Base-by-base conservation (phyloP, 1,284 basidiomycete genomes). In the Cutaneotrichosporon sp. region DNA sequence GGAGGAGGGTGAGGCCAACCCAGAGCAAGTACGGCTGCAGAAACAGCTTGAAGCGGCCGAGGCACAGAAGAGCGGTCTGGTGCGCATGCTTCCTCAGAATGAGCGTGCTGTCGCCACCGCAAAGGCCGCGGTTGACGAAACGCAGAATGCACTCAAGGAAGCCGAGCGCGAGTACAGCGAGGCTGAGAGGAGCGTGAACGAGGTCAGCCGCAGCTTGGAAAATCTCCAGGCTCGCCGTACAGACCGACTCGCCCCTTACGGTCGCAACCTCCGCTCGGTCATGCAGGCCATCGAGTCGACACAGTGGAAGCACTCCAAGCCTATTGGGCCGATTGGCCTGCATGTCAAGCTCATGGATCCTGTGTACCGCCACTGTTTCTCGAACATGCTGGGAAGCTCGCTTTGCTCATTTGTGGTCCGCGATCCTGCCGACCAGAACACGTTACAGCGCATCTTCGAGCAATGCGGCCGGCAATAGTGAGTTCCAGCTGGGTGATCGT, bases 321-420 rank as follows among this genome's bases (percentile, higher is more conserved):
- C 96, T 0, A 78, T 97, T 32, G 97, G 97, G 0, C 93, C 94
- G 0, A 82, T 98, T n/a, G 94, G 94, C 0, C 68, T 84, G 52
- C 85, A 87, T 74, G 88, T 99, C 69, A 89, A 89, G 72, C 86
- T 94, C 4, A 61, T 70, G 68, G 90, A 97, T 64, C 80, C 82
- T 68, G 81, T 76, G 36, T 99, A 91, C 87, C 86, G 86, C 0
- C 80, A 81, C 0, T 71, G 92, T 8, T 77, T 97, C 67, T 86
- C 91, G 46, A 82, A 82, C 18, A 84, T 89, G 69, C 82, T 99
- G 4, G 87, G 86, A 5, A 63, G 69, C 5, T 73, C 83, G 7
- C 84, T 99, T 81, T 86, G 84, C 34, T 85, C 87, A 1, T 99
- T 91, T 76, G 89, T 89, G 0, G 85, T 97, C 40, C 90, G 89